Percentiles rank a stretch among this genome's conserved stretches.
These are phyloP conservation scores for Colletotrichum sp. DNA, from an alignment of 2,329 filamentous ascomycete species.

Conservation along the genomic window DNA sequence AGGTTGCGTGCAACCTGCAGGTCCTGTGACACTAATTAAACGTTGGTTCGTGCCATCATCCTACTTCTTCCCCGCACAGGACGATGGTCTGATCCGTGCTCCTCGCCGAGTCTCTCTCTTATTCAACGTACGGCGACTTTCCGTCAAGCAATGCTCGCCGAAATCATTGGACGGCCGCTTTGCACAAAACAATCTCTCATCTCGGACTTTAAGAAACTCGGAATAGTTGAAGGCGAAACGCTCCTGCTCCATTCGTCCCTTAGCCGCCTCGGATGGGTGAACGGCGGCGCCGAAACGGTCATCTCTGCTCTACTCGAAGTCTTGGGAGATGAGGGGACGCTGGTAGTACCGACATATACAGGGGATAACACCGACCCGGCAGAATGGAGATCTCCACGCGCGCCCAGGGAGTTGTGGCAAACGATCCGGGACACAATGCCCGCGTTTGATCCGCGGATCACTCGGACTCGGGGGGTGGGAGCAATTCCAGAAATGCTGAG, in stretches of 20 bases:
- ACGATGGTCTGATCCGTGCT: neutral
- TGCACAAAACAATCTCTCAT: conserved; percentile 1
- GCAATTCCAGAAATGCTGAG: conserved; percentile 16
- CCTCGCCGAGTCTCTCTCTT: neutral
- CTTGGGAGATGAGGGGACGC: conserved; percentile 12
- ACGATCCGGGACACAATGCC: conserved; percentile 20
- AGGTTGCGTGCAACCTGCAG: neutral
- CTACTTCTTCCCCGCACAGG: neutral
- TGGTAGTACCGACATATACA: conserved; percentile 22
- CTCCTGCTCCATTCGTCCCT: conserved; percentile 17
- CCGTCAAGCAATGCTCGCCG: neutral
- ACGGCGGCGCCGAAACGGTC: conserved; percentile 18
- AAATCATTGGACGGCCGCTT: neutral
- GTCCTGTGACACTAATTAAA: neutral
- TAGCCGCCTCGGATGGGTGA: conserved; percentile 5
- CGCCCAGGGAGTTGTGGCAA: conserved; percentile 20
- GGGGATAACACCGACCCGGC: conserved; percentile 14
- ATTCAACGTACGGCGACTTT: neutral
- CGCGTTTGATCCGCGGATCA: conserved; percentile 8
- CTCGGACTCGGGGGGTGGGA: conserved; percentile 12
- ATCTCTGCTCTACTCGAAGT: conserved; percentile 5
- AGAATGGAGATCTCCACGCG: conserved; percentile 19
- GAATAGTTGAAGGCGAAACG: conserved; percentile 3
- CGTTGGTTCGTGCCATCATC: neutral
- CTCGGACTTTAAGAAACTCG: neutral